Base-by-base conservation (phyloP, 2,329 filamentous ascomycete genomes). In the Talaromyces funiculosus region DNA sequence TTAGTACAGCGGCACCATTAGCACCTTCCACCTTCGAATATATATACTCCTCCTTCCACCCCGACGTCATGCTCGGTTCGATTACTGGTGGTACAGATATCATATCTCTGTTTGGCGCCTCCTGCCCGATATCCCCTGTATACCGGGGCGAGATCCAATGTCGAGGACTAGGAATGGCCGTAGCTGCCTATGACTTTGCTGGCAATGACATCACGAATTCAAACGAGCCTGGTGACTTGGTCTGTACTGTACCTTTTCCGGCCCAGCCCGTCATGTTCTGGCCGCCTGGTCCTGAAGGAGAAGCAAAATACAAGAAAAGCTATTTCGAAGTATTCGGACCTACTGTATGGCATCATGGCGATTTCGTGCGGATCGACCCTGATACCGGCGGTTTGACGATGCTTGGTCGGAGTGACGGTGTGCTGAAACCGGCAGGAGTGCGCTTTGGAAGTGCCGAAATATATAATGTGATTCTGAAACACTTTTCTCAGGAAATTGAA, bases 11-110 rank as follows among this genome's bases (percentile, higher is more conserved):
- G 33, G 95, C 92, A 0, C 92, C 93, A 3, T 80, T 99, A 1
- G 92, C 93, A 0, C 93, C 94, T 0, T 96, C 91, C 1, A 97
- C 94, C 1, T 97, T 97, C 75, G 81, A 85, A 61, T 97, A 95
- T 70, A 86, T 97, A 57, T 97, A 97, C 77, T 78, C 83, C 26
- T 88, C 89, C 1, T 95, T 97, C 70, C 91, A 92, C 1, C 70
- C 83, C 0, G 79, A 83, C n/a, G 81, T 97, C 65, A 93, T 97
- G 74, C 84, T 97, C 7, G 91, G 87, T 53, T 95, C 90, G 60
- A 97, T 99, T 69, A 97, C 93, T 0, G 94, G 94, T 38, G 94
- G 93, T 54, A 97, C 93, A 3, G 94, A 99, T 72, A 97, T 97
- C 68, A 90, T 97, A 65, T 96, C 92, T 0, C 84, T 97, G 35